Base-by-base conservation (phyloP, 306 rosid species). In the Adenanthera pavonina region DNA sequence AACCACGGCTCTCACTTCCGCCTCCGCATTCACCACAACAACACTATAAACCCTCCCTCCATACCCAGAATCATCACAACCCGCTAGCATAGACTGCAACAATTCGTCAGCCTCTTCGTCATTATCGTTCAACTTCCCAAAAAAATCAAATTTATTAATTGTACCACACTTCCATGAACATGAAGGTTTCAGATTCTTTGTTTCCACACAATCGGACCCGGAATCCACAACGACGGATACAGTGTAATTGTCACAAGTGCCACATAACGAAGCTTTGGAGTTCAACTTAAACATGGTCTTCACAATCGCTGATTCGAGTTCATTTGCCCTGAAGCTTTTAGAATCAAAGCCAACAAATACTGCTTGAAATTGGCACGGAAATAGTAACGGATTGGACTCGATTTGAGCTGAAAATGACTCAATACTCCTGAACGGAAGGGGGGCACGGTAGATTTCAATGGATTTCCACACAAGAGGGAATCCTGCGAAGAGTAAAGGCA, bases 391-490 rank as follows among this genome's bases (percentile, higher is more conserved):
- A n/a, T 7, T 72, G 2, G 94, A 90, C 47, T 92, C 92, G 5
- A 89, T 84, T 83, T 83, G 87, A 59, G 88, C 84, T 4, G 98
- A 92, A 77, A 95, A 89, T 0, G 88, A 78, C 3, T 95, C 96
- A 54, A 95, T 88, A 46, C 84, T 91, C 14, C 83, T 81, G 75
- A 95, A 95, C 2, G 99, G 99, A 15, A 95, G 91, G 0, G 97
- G 93, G 1, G 98, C 91, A 20, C 96, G 94, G 86, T 93, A 91
- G 74, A 95, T 95, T 87, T 95, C 98, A 3, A 95, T 94, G 60
- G 98, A 89, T 83, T 90, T 95, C 94, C 94, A 93, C 25, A 95
- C 80, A 72, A 93, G 62, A 6, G 97, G 99, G 57, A 92, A 86
- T 70, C 91, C 97, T 91, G 85, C 67, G 74, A 49, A 53, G 8